Evolutionary conservation across 2,329 filamentous ascomycete species (phyloP), one percentile per base, ranked within the genome.

Genomic region (Xylariomycetidae sp.): DNA sequence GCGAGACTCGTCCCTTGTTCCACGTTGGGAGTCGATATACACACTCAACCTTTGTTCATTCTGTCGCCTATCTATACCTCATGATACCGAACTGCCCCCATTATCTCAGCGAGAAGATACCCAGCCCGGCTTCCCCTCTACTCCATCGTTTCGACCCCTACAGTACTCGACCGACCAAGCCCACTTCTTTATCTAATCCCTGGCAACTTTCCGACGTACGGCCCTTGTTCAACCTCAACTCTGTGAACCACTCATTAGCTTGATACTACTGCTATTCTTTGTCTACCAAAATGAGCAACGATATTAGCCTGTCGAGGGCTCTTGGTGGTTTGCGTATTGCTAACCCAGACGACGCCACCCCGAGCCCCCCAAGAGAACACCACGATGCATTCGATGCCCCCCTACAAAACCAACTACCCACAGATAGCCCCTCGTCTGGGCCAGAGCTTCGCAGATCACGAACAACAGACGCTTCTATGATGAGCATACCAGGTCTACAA

Each of bases 241-340:
- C n/a, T n/a, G n/a, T n/a, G n/a, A n/a, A n/a, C n/a, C n/a, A n/a
- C n/a, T n/a, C n/a, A n/a, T n/a, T n/a, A n/a, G n/a, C 16, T 6
- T 3, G 11, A 20, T 6, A 4, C 15, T 16, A 16, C 25, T 33
- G 31, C n/a, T 25, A 30, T n/a, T 22, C 33, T 35, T 23, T 30
- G 33, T 29, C 32, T 27, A 23, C 29, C 32, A 43, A 58, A 61
- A 96, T 96, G 88, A 87, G 88, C 67, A 87, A 86, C 63, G 88
- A 95, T 69, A 69, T 95, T 59, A 94, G 86, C 64, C 79, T 97
- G 48, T 92, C 88, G 57, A 85, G 89, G 67, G 87, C 88, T 56
- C 75, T 97, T 55, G 92, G 92, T 56, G 90, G 90, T 54, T 72
- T 98, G 63, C 87, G 90, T 61, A 97, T 98, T 62, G 90, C 92